These are phyloP conservation scores for Pugionium cornutum DNA, from an alignment of 345 rosid genomes.

Conservation along the genomic window DNA sequence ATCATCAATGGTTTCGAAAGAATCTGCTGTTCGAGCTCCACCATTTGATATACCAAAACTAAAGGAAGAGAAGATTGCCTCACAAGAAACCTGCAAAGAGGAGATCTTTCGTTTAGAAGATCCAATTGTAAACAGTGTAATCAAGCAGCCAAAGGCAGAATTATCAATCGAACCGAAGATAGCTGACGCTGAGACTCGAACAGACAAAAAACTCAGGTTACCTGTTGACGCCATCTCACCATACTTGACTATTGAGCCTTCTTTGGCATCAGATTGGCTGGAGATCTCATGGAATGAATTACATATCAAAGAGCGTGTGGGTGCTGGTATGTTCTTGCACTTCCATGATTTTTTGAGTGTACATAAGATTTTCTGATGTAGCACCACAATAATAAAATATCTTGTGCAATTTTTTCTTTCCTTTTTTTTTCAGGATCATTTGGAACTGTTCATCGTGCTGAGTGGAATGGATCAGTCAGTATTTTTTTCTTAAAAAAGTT, in stretches of 20 bases:
- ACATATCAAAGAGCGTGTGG: constrained; percentile 88
- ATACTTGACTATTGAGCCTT: constrained; percentile 80
- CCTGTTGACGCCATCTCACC: constrained; percentile 51
- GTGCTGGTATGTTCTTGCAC: constrained; percentile 68
- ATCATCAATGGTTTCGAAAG: constrained; percentile 42
- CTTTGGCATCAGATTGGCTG: constrained; percentile 97
- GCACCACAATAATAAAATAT: background rate
- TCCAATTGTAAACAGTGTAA: constrained; percentile 33
- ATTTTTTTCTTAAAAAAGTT: constrained; percentile 13
- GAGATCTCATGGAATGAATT: constrained; percentile 92
- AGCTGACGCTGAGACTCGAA: constrained; percentile 43
- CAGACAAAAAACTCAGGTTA: constrained; percentile 46
- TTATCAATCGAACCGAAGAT: constrained; percentile 43
- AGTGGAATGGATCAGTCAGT: constrained; percentile 97
- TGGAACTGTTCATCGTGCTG: constrained; percentile 98
- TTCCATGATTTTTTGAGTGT: constrained; percentile 12
- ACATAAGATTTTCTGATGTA: background rate
- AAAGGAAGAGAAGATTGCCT: constrained; percentile 33
- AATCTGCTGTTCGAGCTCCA: constrained; percentile 34
- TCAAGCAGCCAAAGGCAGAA: constrained; percentile 43
- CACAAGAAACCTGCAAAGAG: constrained; percentile 40
- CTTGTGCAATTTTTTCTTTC: background rate
- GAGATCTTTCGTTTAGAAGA: constrained; percentile 45
- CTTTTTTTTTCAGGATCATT: constrained; percentile 66
- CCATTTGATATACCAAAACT: constrained; percentile 38